Conservation (phyloP, 306 rosid species). For the Acacia melanoxylon region DNA sequence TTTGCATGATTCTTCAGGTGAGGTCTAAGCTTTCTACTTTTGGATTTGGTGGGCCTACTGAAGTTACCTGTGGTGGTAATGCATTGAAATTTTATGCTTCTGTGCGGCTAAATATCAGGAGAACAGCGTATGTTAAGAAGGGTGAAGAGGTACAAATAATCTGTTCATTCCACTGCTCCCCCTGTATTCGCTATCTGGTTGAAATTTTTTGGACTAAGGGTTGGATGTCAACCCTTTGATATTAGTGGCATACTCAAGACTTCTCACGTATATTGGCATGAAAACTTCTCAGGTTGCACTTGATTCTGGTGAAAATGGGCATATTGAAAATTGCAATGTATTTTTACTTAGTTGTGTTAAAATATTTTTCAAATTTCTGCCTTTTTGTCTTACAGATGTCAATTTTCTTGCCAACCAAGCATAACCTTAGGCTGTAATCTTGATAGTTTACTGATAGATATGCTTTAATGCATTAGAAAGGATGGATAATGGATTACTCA, state of each 20-base stretch:
- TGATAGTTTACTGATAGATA: background rate
- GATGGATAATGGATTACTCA: background rate
- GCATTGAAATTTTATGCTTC: constrained; percentile 94
- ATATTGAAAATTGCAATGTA: background rate
- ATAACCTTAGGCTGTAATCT: background rate
- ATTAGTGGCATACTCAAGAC: background rate
- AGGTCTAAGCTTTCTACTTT: constrained; percentile 83
- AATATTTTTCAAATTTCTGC: background rate
- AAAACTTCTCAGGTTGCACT: background rate
- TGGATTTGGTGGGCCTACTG: constrained; percentile 86
- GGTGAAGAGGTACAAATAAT: constrained; percentile 76
- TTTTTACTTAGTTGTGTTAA: background rate
- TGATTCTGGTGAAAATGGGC: background rate
- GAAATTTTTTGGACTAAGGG: constrained; percentile 10
- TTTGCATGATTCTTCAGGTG: constrained; percentile 48
- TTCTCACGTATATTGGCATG: background rate
- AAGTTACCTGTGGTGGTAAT: constrained; percentile 94
- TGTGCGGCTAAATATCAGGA: constrained; percentile 70
- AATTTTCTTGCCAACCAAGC: background rate
- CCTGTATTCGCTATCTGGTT: background rate
- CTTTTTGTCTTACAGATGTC: background rate
- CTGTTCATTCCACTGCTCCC: constrained; percentile 9
- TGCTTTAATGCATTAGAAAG: background rate
- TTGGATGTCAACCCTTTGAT: constrained; percentile 15
- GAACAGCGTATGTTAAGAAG: constrained; percentile 74